A percentile compares a stretch with the other conserved stretches of the same genome.
These are phyloP conservation scores for Podaxis pistillaris DNA, from an alignment of 768 basidiomycete species.

Conservation along the genomic window DNA sequence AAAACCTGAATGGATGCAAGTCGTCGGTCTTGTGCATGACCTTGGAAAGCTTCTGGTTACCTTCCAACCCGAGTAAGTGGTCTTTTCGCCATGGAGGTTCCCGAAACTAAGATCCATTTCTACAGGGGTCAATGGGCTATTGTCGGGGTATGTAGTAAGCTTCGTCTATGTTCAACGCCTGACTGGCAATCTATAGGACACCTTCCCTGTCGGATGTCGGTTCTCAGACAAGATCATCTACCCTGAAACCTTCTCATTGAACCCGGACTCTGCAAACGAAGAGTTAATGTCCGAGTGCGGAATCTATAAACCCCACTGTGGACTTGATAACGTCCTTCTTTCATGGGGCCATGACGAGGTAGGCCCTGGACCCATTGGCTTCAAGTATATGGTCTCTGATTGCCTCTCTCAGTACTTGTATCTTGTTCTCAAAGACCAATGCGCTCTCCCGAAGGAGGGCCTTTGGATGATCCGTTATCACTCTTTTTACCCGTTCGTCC, in stretches of 20 bases:
- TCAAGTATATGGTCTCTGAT: constrained; percentile 10
- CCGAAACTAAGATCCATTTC: not conserved
- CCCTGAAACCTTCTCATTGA: constrained; percentile 69
- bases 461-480: constrained; percentile 94
- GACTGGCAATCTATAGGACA: constrained; percentile 31
- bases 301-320: constrained; percentile 76
- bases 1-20: constrained; percentile 92
- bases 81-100: not conserved
- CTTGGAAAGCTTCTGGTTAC: constrained; percentile 85
- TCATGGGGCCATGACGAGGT: constrained; percentile 94
- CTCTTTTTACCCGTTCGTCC: constrained; percentile 74
- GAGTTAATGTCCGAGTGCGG: constrained; percentile 72
- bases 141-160: constrained; percentile 62
- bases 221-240: constrained; percentile 86
- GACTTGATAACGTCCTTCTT: constrained; percentile 84
- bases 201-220: constrained; percentile 79
- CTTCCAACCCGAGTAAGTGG: constrained; percentile 60
- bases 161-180: constrained; percentile 16
- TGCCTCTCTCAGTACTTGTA: constrained; percentile 67
- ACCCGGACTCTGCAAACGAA: constrained; percentile 64
- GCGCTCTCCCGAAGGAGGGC: constrained; percentile 74
- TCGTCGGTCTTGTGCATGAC: constrained; percentile 87
- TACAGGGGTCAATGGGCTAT: constrained; percentile 88
- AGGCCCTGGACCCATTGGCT: constrained; percentile 12
- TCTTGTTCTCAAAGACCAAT: constrained; percentile 80